These are phyloP conservation scores for Pythium phragmiticola DNA, from an alignment of 352 stramenopile species.

Conservation along the genomic window DNA sequence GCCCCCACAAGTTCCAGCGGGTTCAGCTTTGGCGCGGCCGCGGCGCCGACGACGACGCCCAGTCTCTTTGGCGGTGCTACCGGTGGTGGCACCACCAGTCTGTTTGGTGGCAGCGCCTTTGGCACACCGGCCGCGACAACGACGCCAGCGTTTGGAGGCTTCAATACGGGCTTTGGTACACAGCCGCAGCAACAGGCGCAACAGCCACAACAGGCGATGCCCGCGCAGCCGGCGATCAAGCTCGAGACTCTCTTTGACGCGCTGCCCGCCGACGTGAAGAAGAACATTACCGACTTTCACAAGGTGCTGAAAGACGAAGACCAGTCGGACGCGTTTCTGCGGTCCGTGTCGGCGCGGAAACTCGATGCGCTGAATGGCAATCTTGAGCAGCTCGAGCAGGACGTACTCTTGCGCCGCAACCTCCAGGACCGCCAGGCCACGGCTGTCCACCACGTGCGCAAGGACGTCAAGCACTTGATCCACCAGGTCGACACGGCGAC, in stretches of 20 bases:
- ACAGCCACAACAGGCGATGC: slow-evolving; percentile 14
- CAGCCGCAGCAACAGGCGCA: background rate
- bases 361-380: slow-evolving; percentile 57
- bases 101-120: slow-evolving; percentile 30
- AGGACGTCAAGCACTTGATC: slow-evolving; percentile 73
- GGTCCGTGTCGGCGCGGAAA: slow-evolving; percentile 59
- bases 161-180: slow-evolving; percentile 19
- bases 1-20: slow-evolving; percentile 17
- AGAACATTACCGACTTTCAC: slow-evolving; percentile 78
- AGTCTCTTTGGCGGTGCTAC: slow-evolving; percentile 32
- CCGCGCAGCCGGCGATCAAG: slow-evolving; percentile 44
- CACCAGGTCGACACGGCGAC: slow-evolving; percentile 70
- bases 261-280: slow-evolving; percentile 69
- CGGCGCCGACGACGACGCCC: slow-evolving; percentile 17
- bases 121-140: slow-evolving; percentile 19
- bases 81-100: slow-evolving; percentile 4
- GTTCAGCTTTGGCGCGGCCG: slow-evolving; percentile 34
- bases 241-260: slow-evolving; percentile 74
- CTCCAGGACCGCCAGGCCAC: slow-evolving; percentile 55
- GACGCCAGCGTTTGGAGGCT: slow-evolving; percentile 26
- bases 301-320: slow-evolving; percentile 71
- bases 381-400: slow-evolving; percentile 57
- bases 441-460: slow-evolving; percentile 63
- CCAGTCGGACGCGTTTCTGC: slow-evolving; percentile 69
- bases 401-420: slow-evolving; percentile 60